Conservation (phyloP, 352 stramenopile genomes). For the Aphanomyces astaci region DNA sequence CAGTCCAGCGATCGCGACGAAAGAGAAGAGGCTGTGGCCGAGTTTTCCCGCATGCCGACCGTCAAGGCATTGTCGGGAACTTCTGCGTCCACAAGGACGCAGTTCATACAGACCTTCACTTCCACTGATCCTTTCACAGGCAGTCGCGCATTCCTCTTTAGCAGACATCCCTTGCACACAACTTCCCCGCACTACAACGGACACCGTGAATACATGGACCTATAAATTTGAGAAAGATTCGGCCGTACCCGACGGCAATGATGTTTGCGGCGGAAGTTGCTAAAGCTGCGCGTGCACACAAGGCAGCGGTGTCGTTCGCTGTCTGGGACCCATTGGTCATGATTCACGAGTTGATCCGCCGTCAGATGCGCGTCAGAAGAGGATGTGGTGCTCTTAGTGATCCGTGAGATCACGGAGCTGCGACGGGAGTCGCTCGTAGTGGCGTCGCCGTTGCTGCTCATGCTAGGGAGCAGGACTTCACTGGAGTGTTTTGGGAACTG, state of each 20-base stretch:
- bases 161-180: conserved; percentile 77
- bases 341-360: conserved; percentile 17
- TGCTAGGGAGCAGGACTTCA: background rate
- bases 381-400: background rate
- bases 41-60: background rate
- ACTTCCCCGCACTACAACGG: conserved; percentile 67
- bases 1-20: background rate
- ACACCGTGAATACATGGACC: too few relatives aligned
- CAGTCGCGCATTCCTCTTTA: conserved; percentile 81
- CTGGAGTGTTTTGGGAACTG: conserved; percentile 1
- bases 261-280: conserved; percentile 22
- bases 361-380: background rate
- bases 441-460: background rate
- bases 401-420: background rate
- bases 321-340: conserved; percentile 22
- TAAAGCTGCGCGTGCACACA: conserved; percentile 22
- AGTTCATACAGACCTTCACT: conserved; percentile 84
- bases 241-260: conserved; percentile 15
- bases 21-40: background rate
- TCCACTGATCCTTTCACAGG: conserved; percentile 76
- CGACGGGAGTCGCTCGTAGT: background rate
- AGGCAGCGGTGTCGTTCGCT: conserved; percentile 14
- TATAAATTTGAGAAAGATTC: too few relatives aligned
- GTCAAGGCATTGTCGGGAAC: background rate
- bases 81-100: conserved; percentile 44